Evolutionary conservation across 1,284 basidiomycete genomes (phyloP).

Genomic region (Coniophora puteana): DNA sequence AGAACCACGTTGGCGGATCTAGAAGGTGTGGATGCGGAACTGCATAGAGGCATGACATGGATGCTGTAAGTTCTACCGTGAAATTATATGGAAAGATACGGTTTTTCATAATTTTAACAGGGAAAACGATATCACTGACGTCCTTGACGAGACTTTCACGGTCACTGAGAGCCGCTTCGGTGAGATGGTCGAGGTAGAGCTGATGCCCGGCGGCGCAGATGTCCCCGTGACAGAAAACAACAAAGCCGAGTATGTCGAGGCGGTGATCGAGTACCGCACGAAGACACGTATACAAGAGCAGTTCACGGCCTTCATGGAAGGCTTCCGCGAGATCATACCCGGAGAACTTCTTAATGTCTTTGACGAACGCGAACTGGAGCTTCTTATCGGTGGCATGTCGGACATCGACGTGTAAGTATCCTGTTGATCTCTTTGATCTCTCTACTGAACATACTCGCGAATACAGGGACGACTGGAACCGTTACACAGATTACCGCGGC

Average conservation of each 20-base stretch:
- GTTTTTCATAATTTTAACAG: constrained; percentile 42
- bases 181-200: constrained; percentile 90
- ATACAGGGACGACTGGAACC: constrained; percentile 78
- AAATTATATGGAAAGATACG: too few relatives aligned
- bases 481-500: constrained; percentile 82
- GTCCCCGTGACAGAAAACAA: constrained; percentile 93
- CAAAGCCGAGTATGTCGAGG: constrained; percentile 98
- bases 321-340: constrained; percentile 94
- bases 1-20: constrained; percentile 83
- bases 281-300: constrained; percentile 91
- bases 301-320: constrained; percentile 94
- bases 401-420: constrained; percentile 88
- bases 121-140: constrained; percentile 92
- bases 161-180: constrained; percentile 97
- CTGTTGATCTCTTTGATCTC: constrained; percentile 2
- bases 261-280: constrained; percentile 94
- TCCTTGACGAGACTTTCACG: constrained; percentile 94
- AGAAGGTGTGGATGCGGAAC: constrained; percentile 86
- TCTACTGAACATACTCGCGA: constrained; percentile 6
- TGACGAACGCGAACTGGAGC: constrained; percentile 95
- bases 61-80: constrained; percentile 87
- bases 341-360: constrained; percentile 96
- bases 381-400: constrained; percentile 97
- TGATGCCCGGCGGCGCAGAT: constrained; percentile 84
- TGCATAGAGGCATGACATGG: constrained; percentile 93